Base-by-base conservation (phyloP, 441 rosid species). In the Omphalea diandra region DNA sequence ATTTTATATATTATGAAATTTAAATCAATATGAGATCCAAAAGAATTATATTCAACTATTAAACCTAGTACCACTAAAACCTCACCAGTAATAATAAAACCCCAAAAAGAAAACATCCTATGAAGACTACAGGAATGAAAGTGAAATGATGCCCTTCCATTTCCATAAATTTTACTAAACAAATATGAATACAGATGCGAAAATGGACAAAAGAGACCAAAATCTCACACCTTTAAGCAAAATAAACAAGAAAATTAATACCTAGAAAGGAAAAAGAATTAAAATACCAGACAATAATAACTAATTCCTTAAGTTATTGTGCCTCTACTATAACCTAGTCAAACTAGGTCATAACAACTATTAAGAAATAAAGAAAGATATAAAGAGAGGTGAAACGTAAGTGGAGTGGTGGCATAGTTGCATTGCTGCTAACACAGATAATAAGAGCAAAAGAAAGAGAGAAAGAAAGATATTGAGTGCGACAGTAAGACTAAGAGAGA, bases 281-380 rank as follows among this genome's bases (percentile, higher is more conserved):
- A 17, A 77, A 85, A 67, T 78, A 94, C 96, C 97, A 91, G 69
- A 94, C 88, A 61, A 91, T 50, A 40, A 94, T 68, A 66, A 90
- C 79, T 17, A 88, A 73, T 70, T 85, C 83, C 20, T 85, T 85
- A 9, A 77, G 86, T 76, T 83, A 87, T 58, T 84, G 88, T 43
- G 97, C 90, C 75, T 87, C 92, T 3, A 85, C 88, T 67, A 94
- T 70, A 68, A 94, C 84, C 65, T 83, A 84, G 79, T 87, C 88
- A 70, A 91, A 90, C 65, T 80, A 85, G 68, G 62, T 83, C 78
- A n/a, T n/a, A n/a, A n/a, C n/a, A n/a, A n/a, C n/a, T n/a, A n/a
- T n/a, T n/a, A n/a, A n/a, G n/a, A n/a, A n/a, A n/a, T n/a, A n/a
- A n/a, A n/a, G n/a, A n/a, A n/a, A n/a, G n/a, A n/a, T n/a, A n/a